Evolutionary conservation across 2,329 filamentous ascomycete species (phyloP).

Genomic region (Fusarium udum): DNA sequence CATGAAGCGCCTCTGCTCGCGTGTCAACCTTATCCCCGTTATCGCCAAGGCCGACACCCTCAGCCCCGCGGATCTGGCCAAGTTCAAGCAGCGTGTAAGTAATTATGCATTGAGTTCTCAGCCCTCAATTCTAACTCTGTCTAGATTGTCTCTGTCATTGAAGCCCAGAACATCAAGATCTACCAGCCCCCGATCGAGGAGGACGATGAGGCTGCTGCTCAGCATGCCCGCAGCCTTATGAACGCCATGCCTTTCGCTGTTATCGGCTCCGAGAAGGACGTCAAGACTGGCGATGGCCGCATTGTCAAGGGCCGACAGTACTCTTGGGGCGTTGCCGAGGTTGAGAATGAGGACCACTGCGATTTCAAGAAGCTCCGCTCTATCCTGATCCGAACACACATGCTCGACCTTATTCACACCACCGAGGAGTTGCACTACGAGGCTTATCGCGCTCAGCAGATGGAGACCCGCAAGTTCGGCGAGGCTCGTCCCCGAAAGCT

Average conservation of each 20-base stretch:
- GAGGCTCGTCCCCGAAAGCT: slow-evolving; percentile 97
- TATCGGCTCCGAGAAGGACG: slow-evolving; percentile 98
- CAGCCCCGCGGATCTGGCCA: slow-evolving; percentile 88
- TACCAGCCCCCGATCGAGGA: slow-evolving; percentile 98
- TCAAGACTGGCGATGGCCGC: slow-evolving; percentile 93
- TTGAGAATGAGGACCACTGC: slow-evolving; percentile 99
- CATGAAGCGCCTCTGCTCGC: slow-evolving; percentile 98
- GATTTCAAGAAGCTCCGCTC: slow-evolving; percentile 99
- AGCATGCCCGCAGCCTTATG: slow-evolving; percentile 94
- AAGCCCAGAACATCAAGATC: slow-evolving; percentile 99
- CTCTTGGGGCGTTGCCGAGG: slow-evolving; percentile 98
- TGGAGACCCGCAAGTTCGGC: slow-evolving; percentile 99
- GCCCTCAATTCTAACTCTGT: background rate
- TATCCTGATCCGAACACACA: slow-evolving; percentile 98
- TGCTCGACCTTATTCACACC: slow-evolving; percentile 99
- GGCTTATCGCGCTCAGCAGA: slow-evolving; percentile 98
- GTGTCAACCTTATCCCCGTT: slow-evolving; percentile 98
- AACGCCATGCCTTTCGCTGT: slow-evolving; percentile 98
- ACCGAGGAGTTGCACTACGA: slow-evolving; percentile 99
- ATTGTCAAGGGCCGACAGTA: slow-evolving; percentile 99
- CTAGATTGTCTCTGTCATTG: slow-evolving; percentile 92
- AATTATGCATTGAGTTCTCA: background rate
- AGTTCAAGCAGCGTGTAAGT: slow-evolving; percentile 93
- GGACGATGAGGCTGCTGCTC: slow-evolving; percentile 94
- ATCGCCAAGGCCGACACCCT: slow-evolving; percentile 98